Base-by-base conservation (phyloP, 768 basidiomycete genomes). In the Grammothele lineata region DNA sequence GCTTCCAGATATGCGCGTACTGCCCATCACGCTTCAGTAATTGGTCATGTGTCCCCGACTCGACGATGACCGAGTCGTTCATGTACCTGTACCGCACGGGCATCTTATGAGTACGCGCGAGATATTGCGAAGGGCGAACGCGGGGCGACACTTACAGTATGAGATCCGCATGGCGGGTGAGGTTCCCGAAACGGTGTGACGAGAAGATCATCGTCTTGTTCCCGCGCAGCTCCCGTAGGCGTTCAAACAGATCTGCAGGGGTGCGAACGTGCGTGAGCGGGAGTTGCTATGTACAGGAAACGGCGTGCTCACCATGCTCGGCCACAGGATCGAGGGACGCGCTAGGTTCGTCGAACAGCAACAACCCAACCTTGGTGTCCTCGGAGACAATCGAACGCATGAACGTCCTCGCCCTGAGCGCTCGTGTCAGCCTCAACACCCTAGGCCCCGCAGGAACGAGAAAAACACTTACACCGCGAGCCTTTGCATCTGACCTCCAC, bases 151-250 rank as follows among this genome's bases (percentile, higher is more conserved):
- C 45, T n/a, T 22, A 56, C 55, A 56, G 30, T 23, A 89, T 87
- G 4, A 85, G 59, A 65, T 88, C 85, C 0, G 87, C 86, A 56
- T 85, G 76, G 7, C 83, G 71, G 1, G 87, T 90, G 9, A 88
- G 66, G 50, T 83, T 87, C 7, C 87, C 87, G 55, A 75, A 77
- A 2, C 84, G 72, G 64, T 87, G 87, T 0, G 85, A 85, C 1
- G 87, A 89, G 61, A 90, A 90, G 17, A 89, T 62, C 87, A 91
- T 89, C 1, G 88, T 89, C 65, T 87, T 91, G 62, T 74, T 83
- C 7, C 84, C 85, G 35, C 87, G 74, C 17, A 88, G 59, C 7
- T 72, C 66, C 17, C 83, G 77, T 23, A 90, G 67, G 36, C 86
- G 72, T 51, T 85, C 77, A 44, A 91, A 91, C 8, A 90, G 68